Percentiles rank a stretch among this genome's conserved stretches.
phyloP scores from a whole-genome alignment of 2,329 filamentous ascomycete species.

The Chrysosporium keratinophilum region DNA sequence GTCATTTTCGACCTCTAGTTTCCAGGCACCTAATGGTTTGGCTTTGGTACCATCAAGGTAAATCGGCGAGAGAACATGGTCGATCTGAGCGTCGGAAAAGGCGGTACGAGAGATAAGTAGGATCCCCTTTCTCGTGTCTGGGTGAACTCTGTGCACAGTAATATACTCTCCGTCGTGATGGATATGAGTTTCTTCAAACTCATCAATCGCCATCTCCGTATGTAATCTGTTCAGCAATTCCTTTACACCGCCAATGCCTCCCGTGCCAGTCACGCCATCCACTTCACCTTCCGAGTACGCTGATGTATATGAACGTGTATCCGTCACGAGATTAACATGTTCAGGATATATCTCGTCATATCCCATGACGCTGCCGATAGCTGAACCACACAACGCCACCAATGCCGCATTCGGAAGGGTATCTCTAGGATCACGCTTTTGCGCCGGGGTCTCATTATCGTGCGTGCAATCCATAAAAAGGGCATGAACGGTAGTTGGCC shows the following conservation, averaged over 20 bases:
- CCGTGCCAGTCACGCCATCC: slow-evolving; percentile 58
- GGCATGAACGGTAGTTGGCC: slow-evolving; percentile 79
- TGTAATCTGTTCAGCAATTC: slow-evolving; percentile 92
- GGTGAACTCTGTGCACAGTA: slow-evolving; percentile 90
- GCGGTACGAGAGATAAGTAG: slow-evolving; percentile 95
- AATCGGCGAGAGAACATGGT: slow-evolving; percentile 69
- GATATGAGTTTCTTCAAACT: slow-evolving; percentile 89
- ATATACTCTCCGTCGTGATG: slow-evolving; percentile 95
- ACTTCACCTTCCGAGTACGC: slow-evolving; percentile 56
- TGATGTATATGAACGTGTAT: slow-evolving; percentile 73
- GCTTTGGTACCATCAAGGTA: slow-evolving; percentile 74
- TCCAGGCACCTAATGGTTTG: slow-evolving; percentile 81
- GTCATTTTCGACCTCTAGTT: slow-evolving; percentile 62
- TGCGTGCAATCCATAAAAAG: slow-evolving; percentile 99
- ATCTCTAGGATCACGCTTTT: slow-evolving; percentile 88
- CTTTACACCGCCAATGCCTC: slow-evolving; percentile 82
- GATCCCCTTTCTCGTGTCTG: slow-evolving; percentile 81
- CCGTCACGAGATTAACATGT: slow-evolving; percentile 83
- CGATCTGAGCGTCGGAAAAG: slow-evolving; percentile 79
- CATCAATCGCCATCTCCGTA: slow-evolving; percentile 86
- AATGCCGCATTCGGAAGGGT: slow-evolving; percentile 89
- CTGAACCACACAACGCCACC: slow-evolving; percentile 90
- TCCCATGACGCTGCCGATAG: slow-evolving; percentile 92
- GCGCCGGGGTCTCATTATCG: slow-evolving; percentile 91
- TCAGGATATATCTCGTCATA: slow-evolving; percentile 95